Percentiles rank a stretch among this genome's conserved stretches.
Evolutionary conservation across 495 filamentous ascomycete species (phyloP).

Genomic region (Delitschia confertaspora): DNA sequence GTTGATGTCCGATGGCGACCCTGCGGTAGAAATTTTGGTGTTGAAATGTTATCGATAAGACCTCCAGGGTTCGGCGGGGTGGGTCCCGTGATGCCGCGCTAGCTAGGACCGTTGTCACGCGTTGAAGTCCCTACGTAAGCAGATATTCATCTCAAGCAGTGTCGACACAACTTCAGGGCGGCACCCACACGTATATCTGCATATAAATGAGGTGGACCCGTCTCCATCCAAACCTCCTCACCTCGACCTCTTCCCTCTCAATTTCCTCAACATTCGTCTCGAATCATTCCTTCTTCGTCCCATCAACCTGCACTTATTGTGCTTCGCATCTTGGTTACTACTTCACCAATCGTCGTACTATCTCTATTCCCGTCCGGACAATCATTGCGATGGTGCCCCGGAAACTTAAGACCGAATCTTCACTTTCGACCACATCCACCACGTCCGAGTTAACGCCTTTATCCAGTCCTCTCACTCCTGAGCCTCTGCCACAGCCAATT

Average conservation of each 20-base stretch:
- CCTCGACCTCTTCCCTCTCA: conserved; percentile 1
- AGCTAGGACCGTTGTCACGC: too few relatives aligned
- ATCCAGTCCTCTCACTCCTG: too few relatives aligned
- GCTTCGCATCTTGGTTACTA: not conserved
- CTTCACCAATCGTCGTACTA: not conserved
- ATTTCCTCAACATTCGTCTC: not conserved
- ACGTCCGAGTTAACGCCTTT: too few relatives aligned
- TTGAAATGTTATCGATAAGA: conserved; percentile 1
- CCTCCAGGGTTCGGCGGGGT: too few relatives aligned
- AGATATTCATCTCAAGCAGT: not conserved
- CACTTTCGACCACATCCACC: too few relatives aligned
- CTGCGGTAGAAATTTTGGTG: conserved; percentile 2
- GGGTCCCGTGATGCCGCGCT: too few relatives aligned
- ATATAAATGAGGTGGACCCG: too few relatives aligned
- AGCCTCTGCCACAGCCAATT: not conserved
- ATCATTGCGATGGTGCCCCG: too few relatives aligned
- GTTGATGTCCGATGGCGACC: not conserved
- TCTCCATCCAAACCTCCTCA: not conserved
- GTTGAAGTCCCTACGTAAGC: not conserved
- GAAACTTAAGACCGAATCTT: too few relatives aligned
- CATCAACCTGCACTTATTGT: not conserved
- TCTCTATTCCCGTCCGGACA: not conserved
- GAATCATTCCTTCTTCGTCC: not conserved
- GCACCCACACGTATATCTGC: not conserved
- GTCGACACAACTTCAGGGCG: not conserved